Evolutionary conservation across 2,329 filamentous ascomycete species (phyloP), one percentile per base, ranked within the genome.

Genomic region (Aspergillus niger): DNA sequence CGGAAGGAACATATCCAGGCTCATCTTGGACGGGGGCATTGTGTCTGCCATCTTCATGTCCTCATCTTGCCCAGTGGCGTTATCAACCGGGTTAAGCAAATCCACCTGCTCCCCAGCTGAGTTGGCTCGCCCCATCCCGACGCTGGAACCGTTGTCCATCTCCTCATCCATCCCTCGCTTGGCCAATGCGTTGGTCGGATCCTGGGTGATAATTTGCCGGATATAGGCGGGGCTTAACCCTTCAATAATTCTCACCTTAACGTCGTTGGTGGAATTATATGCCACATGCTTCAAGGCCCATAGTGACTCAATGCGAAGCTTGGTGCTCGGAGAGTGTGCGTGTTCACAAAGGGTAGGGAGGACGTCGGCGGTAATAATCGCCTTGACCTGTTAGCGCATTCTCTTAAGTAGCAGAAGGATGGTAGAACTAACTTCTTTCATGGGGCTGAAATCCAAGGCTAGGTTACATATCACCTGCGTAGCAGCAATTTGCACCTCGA

Each of bases 271-370:
- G 5, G 90, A 86, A 22, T 87, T 88, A 64, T 90, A 85, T 2
- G 96, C 89, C 53, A 97, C 84, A 76, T 98, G 92, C 73, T 98
- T 98, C 60, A 99, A 80, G 5, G 92, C 92, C 94, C 95, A 99
- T 1, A 99, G 78, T 22, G 93, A 92, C 69, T 95, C 92, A 26
- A 96, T 82, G 24, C 92, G 87, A 56, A 98, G 81, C 50, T 88
- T 86, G n/a, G 90, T 85, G 70, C 94, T 91, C 50, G 85, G 83
- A 0, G 91, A 95, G 73, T 91, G 91, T 1, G 93, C 92, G 72
- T 97, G 91, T 67, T 91, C 86, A 70, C 92, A 96, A 1, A 98
- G 81, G 0, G 90, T 85, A 63, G 86, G 87, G 66, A 97, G 83
- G 1, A 95, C 86, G 6, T 91, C 91, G 5, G 85, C 85, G 52